A percentile compares a stretch with the other conserved stretches of the same genome.
These are phyloP conservation scores for Pseudocercospora fuligena DNA, from an alignment of 2,329 filamentous ascomycete species.

Conservation along the genomic window DNA sequence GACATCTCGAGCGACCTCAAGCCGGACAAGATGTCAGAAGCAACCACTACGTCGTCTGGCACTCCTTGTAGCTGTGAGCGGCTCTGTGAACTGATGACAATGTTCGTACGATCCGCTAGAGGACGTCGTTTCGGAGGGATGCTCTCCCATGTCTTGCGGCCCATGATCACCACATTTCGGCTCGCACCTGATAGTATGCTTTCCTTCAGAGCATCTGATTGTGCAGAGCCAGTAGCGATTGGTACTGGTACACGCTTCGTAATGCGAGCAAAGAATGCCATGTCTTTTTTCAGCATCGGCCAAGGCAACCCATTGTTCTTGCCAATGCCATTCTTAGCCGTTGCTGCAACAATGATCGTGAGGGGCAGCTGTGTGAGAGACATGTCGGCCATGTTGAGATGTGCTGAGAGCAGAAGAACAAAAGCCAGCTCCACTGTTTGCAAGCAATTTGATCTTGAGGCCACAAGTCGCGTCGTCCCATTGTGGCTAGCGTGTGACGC, in stretches of 20 bases:
- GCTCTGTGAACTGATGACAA: conserved; percentile 69
- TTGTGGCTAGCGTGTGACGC: background rate
- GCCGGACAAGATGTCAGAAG: conserved; percentile 42
- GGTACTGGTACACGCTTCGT: conserved; percentile 72
- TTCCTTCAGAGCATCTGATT: conserved; percentile 32
- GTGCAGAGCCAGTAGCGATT: conserved; percentile 42
- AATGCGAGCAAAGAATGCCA: conserved; percentile 92
- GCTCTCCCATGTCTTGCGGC: conserved; percentile 93
- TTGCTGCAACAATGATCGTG: conserved; percentile 93
- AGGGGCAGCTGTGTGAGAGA: conserved; percentile 50
- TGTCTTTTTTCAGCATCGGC: conserved; percentile 86
- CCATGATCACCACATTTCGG: conserved; percentile 83
- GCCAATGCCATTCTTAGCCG: conserved; percentile 86
- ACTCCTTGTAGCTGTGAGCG: conserved; percentile 30
- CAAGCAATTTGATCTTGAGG: background rate
- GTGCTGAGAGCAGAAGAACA: background rate
- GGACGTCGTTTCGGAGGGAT: conserved; percentile 81
- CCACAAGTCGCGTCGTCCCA: background rate
- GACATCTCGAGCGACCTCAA: conserved; percentile 41
- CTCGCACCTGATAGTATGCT: conserved; percentile 27
- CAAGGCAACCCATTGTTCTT: conserved; percentile 79
- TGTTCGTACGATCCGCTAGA: conserved; percentile 77
- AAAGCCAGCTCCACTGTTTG: background rate
- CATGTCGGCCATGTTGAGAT: conserved; percentile 35
- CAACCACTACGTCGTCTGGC: conserved; percentile 59